phyloP scores from a whole-genome alignment of 1,139 yeast genomes.

The Taphrina wiesneri region DNA sequence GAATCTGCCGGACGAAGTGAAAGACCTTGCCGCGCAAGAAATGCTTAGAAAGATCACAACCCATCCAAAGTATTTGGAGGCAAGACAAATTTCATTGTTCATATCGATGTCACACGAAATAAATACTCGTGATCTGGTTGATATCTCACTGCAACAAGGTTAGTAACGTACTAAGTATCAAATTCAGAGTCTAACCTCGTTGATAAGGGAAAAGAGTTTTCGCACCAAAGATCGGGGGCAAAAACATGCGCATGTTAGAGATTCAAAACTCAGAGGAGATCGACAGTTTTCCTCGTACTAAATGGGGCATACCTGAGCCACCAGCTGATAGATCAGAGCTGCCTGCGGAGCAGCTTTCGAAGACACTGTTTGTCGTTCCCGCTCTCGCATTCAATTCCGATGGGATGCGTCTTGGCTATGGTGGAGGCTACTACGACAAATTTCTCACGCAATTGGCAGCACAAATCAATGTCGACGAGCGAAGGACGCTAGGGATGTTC shows the following conservation, averaged over 20 bases:
- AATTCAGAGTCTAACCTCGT: neutral
- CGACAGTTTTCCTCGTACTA: slow-evolving; percentile 1
- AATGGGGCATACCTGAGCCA: slow-evolving; percentile 30
- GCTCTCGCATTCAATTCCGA: slow-evolving; percentile 10
- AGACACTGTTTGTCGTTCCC: slow-evolving; percentile 3
- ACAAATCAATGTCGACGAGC: neutral
- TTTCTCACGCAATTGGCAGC: neutral
- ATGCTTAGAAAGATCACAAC: neutral
- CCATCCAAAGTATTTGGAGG: neutral
- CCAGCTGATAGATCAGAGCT: neutral
- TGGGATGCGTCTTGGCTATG: slow-evolving; percentile 23
- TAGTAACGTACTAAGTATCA: neutral
- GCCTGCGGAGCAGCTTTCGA: neutral
- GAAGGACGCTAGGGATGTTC: neutral
- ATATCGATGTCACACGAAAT: slow-evolving; percentile 16
- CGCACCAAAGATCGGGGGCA: neutral
- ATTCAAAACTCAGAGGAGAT: neutral
- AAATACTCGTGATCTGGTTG: neutral
- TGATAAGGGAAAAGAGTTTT: slow-evolving; percentile 17
- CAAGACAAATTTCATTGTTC: neutral
- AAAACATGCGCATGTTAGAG: slow-evolving; percentile 15
- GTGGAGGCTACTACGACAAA: slow-evolving; percentile 26
- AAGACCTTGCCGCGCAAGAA: neutral
- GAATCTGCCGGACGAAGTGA: neutral
- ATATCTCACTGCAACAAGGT: neutral